Conservation (phyloP, 768 basidiomycete species). For the Phaeotremella skinneri region DNA sequence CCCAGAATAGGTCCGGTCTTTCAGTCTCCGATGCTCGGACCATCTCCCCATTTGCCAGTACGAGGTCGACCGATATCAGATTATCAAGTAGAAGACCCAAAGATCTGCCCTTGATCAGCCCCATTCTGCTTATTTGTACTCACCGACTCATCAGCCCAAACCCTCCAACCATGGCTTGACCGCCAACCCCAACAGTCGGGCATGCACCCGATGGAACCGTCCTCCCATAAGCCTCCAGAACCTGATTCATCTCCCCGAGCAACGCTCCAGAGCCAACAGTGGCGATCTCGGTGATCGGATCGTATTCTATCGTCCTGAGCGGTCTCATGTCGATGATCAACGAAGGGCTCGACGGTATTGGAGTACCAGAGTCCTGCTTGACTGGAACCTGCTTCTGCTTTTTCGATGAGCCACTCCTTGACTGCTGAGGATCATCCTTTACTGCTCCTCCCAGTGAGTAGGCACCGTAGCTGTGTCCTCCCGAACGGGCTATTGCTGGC, state of each 20-base stretch:
- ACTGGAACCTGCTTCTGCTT: background rate
- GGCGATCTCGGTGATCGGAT: constrained; percentile 6
- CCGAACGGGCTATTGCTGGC: constrained; percentile 13
- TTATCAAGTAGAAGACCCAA: constrained; percentile 14
- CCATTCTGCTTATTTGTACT: background rate
- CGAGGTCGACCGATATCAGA: constrained; percentile 15
- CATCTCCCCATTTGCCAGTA: constrained; percentile 14
- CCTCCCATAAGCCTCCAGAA: constrained; percentile 14
- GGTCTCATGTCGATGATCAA: constrained; percentile 15
- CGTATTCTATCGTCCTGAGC: constrained; percentile 9
- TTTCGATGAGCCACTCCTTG: background rate
- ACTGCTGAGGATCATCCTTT: background rate
- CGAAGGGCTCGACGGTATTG: constrained; percentile 9
- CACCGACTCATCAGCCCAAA: constrained; percentile 15
- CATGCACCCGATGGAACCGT: constrained; percentile 18
- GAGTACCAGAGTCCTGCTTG: background rate
- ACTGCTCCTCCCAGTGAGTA: constrained; percentile 18
- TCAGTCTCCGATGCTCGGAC: constrained; percentile 8
- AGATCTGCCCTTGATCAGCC: background rate
- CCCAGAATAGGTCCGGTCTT: constrained; percentile 23
- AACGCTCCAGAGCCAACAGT: constrained; percentile 13
- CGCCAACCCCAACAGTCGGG: constrained; percentile 30
- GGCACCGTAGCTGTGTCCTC: constrained; percentile 20
- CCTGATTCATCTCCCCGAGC: constrained; percentile 15
- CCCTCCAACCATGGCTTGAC: constrained; percentile 19